phyloP scores from a whole-genome alignment of 805 yeast species.

The Metschnikowia hibisci region DNA sequence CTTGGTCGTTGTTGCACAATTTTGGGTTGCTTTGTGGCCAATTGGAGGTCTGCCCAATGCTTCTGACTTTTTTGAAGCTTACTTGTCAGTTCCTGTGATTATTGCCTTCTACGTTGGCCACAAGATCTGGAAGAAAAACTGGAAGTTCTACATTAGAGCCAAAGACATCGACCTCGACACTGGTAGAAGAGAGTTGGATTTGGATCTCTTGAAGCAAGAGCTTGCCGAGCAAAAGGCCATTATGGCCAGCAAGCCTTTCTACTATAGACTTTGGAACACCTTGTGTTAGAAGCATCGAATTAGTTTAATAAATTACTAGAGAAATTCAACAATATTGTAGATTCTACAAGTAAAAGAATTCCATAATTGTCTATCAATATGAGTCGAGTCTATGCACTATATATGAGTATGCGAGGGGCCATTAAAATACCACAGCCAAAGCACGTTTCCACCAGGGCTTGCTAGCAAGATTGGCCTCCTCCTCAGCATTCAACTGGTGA shows the following conservation, averaged over 20 bases:
- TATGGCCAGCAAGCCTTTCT: slow-evolving; percentile 43
- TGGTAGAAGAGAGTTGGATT: slow-evolving; percentile 37
- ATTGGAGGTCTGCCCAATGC: slow-evolving; percentile 33
- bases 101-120: slow-evolving; percentile 54
- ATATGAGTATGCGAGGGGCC: background rate
- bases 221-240: slow-evolving; percentile 53
- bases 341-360: too few species aligned
- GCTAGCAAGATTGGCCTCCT: slow-evolving; percentile 8
- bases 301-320: background rate
- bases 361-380: too few species aligned
- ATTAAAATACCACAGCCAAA: slow-evolving; percentile 8
- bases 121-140: slow-evolving; percentile 47
- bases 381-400: too few species aligned
- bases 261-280: slow-evolving; percentile 49
- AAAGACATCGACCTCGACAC: slow-evolving; percentile 35
- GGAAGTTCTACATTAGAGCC: slow-evolving; percentile 29
- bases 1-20: slow-evolving; percentile 54
- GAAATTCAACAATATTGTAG: too few species aligned
- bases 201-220: slow-evolving; percentile 40
- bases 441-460: slow-evolving; percentile 13
- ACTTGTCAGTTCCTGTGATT: slow-evolving; percentile 62
- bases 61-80: slow-evolving; percentile 54
- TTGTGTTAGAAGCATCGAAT: slow-evolving; percentile 55
- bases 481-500: slow-evolving; percentile 23
- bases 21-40: slow-evolving; percentile 65